Conservation (phyloP, 352 stramenopile species). For the Globisporangium polare region DNA sequence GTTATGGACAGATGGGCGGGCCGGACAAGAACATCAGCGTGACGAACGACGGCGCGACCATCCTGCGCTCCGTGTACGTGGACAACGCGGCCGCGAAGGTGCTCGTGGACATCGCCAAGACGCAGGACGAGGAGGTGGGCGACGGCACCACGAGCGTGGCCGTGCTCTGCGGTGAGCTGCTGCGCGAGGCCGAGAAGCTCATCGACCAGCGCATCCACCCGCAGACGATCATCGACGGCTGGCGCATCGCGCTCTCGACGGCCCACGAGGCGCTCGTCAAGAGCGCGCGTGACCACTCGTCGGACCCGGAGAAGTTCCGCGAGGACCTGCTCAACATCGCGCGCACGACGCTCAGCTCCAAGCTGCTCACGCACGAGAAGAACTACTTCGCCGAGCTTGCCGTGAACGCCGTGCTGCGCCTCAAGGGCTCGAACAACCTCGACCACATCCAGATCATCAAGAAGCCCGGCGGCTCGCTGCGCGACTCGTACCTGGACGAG, state of each 20-base stretch:
- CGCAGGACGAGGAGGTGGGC: constrained; percentile 98
- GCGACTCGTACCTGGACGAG: constrained; percentile 98
- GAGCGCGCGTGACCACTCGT: constrained; percentile 79
- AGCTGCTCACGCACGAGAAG: constrained; percentile 98
- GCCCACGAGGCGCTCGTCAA: constrained; percentile 90
- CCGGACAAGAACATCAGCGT: constrained; percentile 91
- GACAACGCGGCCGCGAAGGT: constrained; percentile 99
- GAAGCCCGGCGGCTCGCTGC: constrained; percentile 94
- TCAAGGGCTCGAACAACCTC: constrained; percentile 94
- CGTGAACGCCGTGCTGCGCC: constrained; percentile 95
- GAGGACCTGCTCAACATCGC: constrained; percentile 97
- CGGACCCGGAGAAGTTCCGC: constrained; percentile 86
- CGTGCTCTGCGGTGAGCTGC: constrained; percentile 96
- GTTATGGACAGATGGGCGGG: constrained; percentile 50
- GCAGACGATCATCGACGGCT: constrained; percentile 98
- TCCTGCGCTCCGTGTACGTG: constrained; percentile 96
- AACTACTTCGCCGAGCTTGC: constrained; percentile 96
- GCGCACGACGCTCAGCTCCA: constrained; percentile 97
- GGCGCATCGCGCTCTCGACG: constrained; percentile 90
- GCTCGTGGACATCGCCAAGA: constrained; percentile 98
- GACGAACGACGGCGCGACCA: constrained; percentile 99
- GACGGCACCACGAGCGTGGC: constrained; percentile 98
- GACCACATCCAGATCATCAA: constrained; percentile 99
- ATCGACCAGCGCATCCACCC: constrained; percentile 96
- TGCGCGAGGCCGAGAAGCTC: constrained; percentile 96